Percentiles rank a stretch among this genome's conserved stretches.
Evolutionary conservation across 768 basidiomycete species (phyloP).

Genomic region (Agrocybe pediades): DNA sequence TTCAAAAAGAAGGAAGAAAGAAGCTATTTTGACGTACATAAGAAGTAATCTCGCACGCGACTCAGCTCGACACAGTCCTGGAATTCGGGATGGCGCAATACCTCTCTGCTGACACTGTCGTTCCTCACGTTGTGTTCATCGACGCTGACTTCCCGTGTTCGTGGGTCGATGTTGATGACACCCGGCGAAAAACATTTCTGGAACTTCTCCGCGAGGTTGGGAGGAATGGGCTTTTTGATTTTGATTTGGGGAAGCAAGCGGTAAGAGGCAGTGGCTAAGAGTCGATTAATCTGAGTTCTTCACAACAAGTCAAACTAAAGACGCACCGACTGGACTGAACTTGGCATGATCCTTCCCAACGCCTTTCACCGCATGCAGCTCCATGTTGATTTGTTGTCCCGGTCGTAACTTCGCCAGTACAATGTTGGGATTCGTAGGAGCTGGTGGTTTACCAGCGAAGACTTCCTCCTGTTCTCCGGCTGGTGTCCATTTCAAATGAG

Average conservation of each 20-base stretch:
- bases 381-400: constrained; percentile 84
- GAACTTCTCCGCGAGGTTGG: constrained; percentile 79
- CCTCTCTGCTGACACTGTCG: constrained; percentile 92
- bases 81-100: constrained; percentile 90
- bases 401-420: constrained; percentile 91
- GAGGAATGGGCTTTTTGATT: constrained; percentile 74
- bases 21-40: constrained; percentile 59
- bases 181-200: constrained; percentile 85
- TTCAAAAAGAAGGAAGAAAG: neutral
- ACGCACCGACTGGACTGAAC: constrained; percentile 89
- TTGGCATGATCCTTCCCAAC: constrained; percentile 96
- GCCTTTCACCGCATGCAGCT: constrained; percentile 90
- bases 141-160: constrained; percentile 61
- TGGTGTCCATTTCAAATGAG: constrained; percentile 73
- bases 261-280: constrained; percentile 90
- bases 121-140: constrained; percentile 68
- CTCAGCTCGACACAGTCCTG: constrained; percentile 79
- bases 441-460: constrained; percentile 55
- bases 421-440: constrained; percentile 77
- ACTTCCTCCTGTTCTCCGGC: constrained; percentile 78
- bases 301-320: neutral
- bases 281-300: neutral
- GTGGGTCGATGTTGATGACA: constrained; percentile 65
- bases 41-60: constrained; percentile 88
- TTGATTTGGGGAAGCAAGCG: constrained; percentile 87